These are phyloP conservation scores for Ogataea paradorogensis DNA, from an alignment of 805 yeast genomes.

Conservation along the genomic window DNA sequence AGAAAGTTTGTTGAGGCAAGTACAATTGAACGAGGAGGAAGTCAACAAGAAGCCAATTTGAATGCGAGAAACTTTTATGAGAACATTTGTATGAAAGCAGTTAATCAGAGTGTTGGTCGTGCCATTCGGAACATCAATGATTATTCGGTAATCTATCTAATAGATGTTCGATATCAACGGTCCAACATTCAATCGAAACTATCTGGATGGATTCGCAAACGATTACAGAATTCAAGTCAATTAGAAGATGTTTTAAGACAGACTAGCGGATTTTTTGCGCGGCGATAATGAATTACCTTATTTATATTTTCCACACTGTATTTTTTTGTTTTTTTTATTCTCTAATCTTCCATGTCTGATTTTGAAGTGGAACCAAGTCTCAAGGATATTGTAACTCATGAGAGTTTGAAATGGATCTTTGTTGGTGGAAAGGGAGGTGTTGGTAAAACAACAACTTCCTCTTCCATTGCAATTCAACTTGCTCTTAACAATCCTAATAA, in stretches of 20 bases:
- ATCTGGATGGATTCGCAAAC: conserved; percentile 70
- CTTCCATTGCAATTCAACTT: conserved; percentile 90
- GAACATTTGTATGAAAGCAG: conserved; percentile 84
- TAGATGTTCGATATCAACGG: conserved; percentile 59
- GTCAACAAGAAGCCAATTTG: conserved; percentile 42
- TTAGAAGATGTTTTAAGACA: conserved; percentile 3
- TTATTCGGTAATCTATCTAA: conserved; percentile 68
- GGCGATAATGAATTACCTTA: conserved; percentile 1
- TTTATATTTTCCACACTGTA: conserved; percentile 1
- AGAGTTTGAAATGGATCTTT: conserved; percentile 88
- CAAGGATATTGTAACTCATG: conserved; percentile 59
- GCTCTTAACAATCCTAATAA: conserved; percentile 78
- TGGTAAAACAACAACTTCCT: conserved; percentile 97
- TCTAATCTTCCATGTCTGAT: conserved; percentile 35
- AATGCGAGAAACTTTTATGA: conserved; percentile 64
- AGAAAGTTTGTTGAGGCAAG: conserved; percentile 57
- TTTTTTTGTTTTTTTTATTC: not conserved
- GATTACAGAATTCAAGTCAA: conserved; percentile 22
- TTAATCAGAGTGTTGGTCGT: conserved; percentile 90
- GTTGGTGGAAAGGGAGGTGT: conserved; percentile 99
- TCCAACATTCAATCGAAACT: conserved; percentile 52
- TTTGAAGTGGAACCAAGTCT: conserved; percentile 70
- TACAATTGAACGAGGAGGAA: conserved; percentile 47
- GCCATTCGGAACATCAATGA: conserved; percentile 83
- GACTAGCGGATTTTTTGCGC: conserved; percentile 16